Evolutionary conservation across 2,329 filamentous ascomycete genomes (phyloP).

Genomic region (Niveomyces coronatus): DNA sequence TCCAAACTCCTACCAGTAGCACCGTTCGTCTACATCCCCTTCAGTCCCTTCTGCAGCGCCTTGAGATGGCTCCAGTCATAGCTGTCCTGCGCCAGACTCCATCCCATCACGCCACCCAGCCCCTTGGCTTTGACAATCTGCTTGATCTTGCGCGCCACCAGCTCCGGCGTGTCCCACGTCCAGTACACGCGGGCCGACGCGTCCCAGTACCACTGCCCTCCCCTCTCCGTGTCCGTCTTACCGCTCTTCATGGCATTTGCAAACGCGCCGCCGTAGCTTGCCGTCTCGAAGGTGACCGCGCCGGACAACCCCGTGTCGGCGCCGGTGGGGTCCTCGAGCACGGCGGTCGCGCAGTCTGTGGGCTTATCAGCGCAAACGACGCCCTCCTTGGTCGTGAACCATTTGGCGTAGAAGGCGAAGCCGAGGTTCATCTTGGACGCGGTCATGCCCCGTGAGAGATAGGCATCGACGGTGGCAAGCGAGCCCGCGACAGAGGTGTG

Average conservation of each 20-base stretch:
- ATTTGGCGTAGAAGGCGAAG: slow-evolving; percentile 61
- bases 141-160: slow-evolving; percentile 36
- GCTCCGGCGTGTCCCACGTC: slow-evolving; percentile 43
- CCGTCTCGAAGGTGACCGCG: slow-evolving; percentile 28
- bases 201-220: slow-evolving; percentile 48
- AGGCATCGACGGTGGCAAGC: slow-evolving; percentile 44
- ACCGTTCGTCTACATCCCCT: slow-evolving; percentile 7
- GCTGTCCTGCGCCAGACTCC: slow-evolving; percentile 42
- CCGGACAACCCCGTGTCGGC: slow-evolving; percentile 43
- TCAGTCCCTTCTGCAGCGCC: slow-evolving; percentile 27
- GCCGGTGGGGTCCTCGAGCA: slow-evolving; percentile 50
- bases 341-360: slow-evolving; percentile 47
- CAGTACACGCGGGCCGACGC: slow-evolving; percentile 34
- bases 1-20: too few relatives aligned
- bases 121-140: slow-evolving; percentile 29
- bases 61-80: slow-evolving; percentile 31
- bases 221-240: slow-evolving; percentile 34
- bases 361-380: slow-evolving; percentile 35
- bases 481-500: slow-evolving; percentile 50
- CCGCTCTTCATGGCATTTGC: slow-evolving; percentile 29
- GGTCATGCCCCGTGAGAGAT: slow-evolving; percentile 45
- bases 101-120: slow-evolving; percentile 42
- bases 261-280: slow-evolving; percentile 26
- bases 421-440: slow-evolving; percentile 52
- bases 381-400: slow-evolving; percentile 44